phyloP scores from a whole-genome alignment of 345 rosid genomes.

The Hypericum androsaemum region DNA sequence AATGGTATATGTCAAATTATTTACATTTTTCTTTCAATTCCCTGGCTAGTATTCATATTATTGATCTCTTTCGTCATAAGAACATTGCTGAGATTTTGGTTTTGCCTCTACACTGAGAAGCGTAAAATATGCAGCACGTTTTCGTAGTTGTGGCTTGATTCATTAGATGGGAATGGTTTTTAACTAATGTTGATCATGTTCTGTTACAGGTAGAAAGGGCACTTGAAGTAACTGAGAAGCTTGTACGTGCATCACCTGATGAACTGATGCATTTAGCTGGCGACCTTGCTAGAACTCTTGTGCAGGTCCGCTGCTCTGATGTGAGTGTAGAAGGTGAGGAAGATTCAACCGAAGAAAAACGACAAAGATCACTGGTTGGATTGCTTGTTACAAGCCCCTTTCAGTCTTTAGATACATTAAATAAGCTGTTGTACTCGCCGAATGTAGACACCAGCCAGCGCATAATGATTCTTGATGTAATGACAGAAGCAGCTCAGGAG shows the following conservation, averaged over 20 bases:
- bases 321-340: slow-evolving; percentile 88
- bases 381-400: slow-evolving; percentile 57
- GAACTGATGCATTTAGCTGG: slow-evolving; percentile 70
- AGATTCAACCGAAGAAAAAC: slow-evolving; percentile 91
- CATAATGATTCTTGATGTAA: slow-evolving; percentile 89
- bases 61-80: too few relatives aligned
- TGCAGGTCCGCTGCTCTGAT: slow-evolving; percentile 89
- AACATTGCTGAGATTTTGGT: too few relatives aligned
- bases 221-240: slow-evolving; percentile 72
- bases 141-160: background rate
- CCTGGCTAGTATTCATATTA: too few relatives aligned
- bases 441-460: slow-evolving; percentile 88
- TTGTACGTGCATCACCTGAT: slow-evolving; percentile 90
- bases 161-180: background rate
- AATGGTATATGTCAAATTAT: too few relatives aligned
- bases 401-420: slow-evolving; percentile 59
- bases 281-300: slow-evolving; percentile 66
- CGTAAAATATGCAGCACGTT: too few relatives aligned
- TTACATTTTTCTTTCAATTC: too few relatives aligned
- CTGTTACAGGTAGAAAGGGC: slow-evolving; percentile 76
- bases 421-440: slow-evolving; percentile 66
- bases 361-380: slow-evolving; percentile 76
- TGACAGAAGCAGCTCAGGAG: slow-evolving; percentile 90
- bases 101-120: too few relatives aligned
- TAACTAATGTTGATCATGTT: slow-evolving; percentile 1